Base-by-base conservation (phyloP, 2,329 filamentous ascomycete species). In the Acarospora socialis region DNA sequence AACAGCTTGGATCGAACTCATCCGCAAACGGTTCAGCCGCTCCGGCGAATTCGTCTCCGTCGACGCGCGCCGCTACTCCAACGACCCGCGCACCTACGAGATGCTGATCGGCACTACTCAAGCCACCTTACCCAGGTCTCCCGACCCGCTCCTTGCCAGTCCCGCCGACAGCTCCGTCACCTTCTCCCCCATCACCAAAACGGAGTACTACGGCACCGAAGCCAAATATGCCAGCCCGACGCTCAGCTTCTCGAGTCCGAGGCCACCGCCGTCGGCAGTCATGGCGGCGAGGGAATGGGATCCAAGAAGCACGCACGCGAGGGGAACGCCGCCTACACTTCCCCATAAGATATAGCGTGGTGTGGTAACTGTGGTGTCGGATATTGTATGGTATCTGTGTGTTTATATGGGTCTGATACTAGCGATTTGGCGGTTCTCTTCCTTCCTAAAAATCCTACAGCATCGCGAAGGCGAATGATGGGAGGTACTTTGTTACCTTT, bases 1-100 rank as follows among this genome's bases (percentile, higher is more conserved):
- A 34, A 69, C 65, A 3, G 90, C 80, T 40, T 98, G 90, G 90
- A 44, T 63, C 24, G 75, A 92, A 16, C 57, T 86, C 24, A 54
- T 75, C 43, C 60, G 54, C 33, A 52, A 55, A 21, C 49, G 61
- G 29, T 56, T 72, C 53, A 50, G 21, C 58, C 62, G 43, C 55
- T 59, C 37, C 72, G 78, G 50, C 46, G 87, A 95, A 53, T 95
- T 94, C 46, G 80, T 93, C 41, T 92, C 82, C 22, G 76, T 80
- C 27, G 87, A 94, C 50, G 83, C 84, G 28, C 69, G 70, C 45
- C 65, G 71, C 37, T 54, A 66, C 37, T 73, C 73, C 42, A 66
- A 70, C 53, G 72, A 76, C 46, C 65, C 63, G 52, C 70, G 73
- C 60, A 72, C 76, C 54, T 86, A 86, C 63, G 81, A 86, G 65